Evolutionary conservation across 768 basidiomycete species (phyloP), one percentile per base, ranked within the genome.

Genomic region (Lentinula guzmanii): DNA sequence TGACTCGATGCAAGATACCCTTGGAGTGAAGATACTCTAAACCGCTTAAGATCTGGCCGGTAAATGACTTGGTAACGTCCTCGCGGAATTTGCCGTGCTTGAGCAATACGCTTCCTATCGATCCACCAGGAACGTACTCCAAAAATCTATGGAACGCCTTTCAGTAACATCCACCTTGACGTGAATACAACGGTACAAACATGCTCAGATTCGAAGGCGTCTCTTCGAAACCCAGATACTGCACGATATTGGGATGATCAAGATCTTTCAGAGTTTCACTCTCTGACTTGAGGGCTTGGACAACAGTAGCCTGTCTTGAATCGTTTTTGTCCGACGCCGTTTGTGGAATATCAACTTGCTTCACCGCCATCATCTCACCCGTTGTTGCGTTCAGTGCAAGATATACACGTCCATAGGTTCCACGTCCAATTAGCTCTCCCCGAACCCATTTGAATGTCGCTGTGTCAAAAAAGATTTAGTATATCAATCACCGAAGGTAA

Each of bases 311-410:
- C 67, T 96, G 95, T 35, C 95, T 84, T 16, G 84, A 81, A 72
- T 98, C 95, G 65, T 86, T 90, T 73, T 90, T 91, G 75, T 99
- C 97, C 68, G 91, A 93, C 16, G 87, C 86, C 7, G 94, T 95
- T 55, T 86, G 85, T 1, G 97, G 96, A 61, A 95, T 84, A 72
- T 98, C 97, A 52, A 99, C 97, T 74, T 98, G 97, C 75, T 99
- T 99, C 65, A 99, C 97, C 16, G 97, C 97, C 68, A 98, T 95
- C 93, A 98, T 96, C 75, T 98, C 95, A 61, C 95, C 95, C 0
- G 95, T 96, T 3, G 93, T 95, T 35, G 92, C 93, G 71, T 98
- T 98, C 62, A 98, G 78, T 16, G 93, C 97, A 59, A 98, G 85
- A 69, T 98, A 99, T 33, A 99, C 97, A 46, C 91, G 86, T 11